Evolutionary conservation across 202 grass and related monocot genomes (phyloP).

Genomic region (Alloteropsis angusta): DNA sequence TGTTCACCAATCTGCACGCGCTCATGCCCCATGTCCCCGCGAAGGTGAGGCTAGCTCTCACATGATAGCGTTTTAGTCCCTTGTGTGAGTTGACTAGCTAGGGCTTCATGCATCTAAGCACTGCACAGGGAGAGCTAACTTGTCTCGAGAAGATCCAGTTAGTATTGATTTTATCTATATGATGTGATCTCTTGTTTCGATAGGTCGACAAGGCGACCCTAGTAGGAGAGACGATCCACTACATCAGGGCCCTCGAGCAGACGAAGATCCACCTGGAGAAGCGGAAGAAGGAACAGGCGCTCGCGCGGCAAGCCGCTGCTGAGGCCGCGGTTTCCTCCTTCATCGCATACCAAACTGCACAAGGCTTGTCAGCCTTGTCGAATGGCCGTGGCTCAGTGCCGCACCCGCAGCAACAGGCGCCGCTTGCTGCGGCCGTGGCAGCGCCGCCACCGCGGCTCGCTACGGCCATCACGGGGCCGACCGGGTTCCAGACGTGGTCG

Average conservation of each 20-base stretch:
- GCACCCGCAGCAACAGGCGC: background rate
- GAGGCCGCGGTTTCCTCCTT: background rate
- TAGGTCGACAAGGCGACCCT: slow-evolving; percentile 60
- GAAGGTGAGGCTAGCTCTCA: slow-evolving; percentile 17
- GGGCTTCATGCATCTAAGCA: background rate
- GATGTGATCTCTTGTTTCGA: background rate
- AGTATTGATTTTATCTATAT: background rate
- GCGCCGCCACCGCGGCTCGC: background rate
- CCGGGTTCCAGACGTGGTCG: slow-evolving; percentile 46
- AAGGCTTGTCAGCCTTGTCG: background rate
- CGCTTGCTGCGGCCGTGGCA: too few species aligned
- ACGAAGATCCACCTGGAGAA: slow-evolving; percentile 34
- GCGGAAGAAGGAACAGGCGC: slow-evolving; percentile 30
- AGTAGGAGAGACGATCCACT: slow-evolving; percentile 41
- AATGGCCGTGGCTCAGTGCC: background rate
- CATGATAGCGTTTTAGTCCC: background rate
- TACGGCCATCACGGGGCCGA: background rate
- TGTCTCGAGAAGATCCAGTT: background rate
- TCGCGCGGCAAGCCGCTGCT: background rate
- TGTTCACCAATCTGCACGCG: slow-evolving; percentile 27
- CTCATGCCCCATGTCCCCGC: slow-evolving; percentile 31
- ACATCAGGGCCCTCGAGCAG: slow-evolving; percentile 50
- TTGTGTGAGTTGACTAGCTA: background rate
- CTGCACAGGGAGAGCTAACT: background rate
- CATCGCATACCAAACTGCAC: too few species aligned